These are phyloP conservation scores for Fusarium piperis DNA, from an alignment of 2,329 filamentous ascomycete genomes.

Conservation along the genomic window DNA sequence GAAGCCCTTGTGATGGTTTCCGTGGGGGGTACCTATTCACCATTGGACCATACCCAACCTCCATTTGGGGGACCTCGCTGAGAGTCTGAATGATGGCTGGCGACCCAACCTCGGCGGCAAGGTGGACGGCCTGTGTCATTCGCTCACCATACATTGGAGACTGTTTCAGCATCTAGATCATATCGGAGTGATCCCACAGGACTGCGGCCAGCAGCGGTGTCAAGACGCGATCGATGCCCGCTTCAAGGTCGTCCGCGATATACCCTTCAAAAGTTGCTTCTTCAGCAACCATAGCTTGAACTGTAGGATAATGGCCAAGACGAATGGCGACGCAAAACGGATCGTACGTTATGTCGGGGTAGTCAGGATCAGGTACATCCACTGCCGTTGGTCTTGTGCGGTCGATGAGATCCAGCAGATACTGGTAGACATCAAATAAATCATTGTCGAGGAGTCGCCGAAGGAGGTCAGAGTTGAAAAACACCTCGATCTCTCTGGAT, in stretches of 20 bases:
- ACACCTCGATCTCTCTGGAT: conserved; percentile 40
- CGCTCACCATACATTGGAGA: conserved; percentile 28
- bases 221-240: conserved; percentile 28
- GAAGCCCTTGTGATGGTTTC: background rate
- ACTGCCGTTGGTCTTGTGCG: conserved; percentile 30
- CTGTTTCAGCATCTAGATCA: conserved; percentile 36
- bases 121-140: conserved; percentile 32
- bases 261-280: conserved; percentile 38
- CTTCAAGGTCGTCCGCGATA: conserved; percentile 15
- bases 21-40: conserved; percentile 15
- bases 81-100: conserved; percentile 33
- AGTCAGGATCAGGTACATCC: conserved; percentile 15
- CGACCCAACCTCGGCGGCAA: conserved; percentile 32
- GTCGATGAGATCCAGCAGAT: conserved; percentile 41
- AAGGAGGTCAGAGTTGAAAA: conserved; percentile 36
- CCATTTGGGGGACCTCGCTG: background rate
- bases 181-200: conserved; percentile 39
- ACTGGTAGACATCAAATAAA: conserved; percentile 40
- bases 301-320: conserved; percentile 35
- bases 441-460: conserved; percentile 39
- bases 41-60: conserved; percentile 9
- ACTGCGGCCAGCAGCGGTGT: conserved; percentile 43
- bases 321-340: conserved; percentile 44
- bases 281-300: conserved; percentile 23
- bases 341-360: conserved; percentile 42